A percentile compares a stretch with the other conserved stretches of the same genome.
Conservation (phyloP, 805 yeast genomes). For the Starmerella potacharoeniae region DNA sequence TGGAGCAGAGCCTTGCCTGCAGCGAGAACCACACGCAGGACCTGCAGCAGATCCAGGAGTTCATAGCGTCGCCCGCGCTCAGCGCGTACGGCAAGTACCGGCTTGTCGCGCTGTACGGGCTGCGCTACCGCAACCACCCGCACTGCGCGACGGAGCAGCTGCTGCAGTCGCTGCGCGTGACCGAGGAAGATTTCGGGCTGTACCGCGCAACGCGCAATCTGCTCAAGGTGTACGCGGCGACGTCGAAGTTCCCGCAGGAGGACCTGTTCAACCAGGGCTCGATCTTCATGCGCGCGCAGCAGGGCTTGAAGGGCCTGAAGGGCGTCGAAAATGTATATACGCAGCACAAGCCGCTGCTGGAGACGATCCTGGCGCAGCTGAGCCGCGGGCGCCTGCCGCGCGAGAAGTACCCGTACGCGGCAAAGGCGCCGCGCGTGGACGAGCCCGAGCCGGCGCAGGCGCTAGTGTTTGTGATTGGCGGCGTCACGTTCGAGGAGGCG, state of each 20-base stretch:
- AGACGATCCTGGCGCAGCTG: conserved; percentile 35
- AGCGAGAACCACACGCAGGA: conserved; percentile 49
- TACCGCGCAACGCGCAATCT: conserved; percentile 37
- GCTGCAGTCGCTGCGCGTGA: conserved; percentile 28
- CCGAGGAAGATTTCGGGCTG: conserved; percentile 19
- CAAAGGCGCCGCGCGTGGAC: conserved; percentile 25
- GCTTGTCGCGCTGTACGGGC: conserved; percentile 58
- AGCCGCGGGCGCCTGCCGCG: conserved; percentile 34
- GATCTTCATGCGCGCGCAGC: conserved; percentile 33
- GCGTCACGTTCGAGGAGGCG: conserved; percentile 87
- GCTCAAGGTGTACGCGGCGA: conserved; percentile 29
- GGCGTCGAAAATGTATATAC: conserved; percentile 55
- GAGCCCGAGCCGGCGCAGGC: conserved; percentile 28
- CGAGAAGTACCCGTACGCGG: conserved; percentile 35
- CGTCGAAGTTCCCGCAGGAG: conserved; percentile 38
- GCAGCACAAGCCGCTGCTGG: conserved; percentile 78
- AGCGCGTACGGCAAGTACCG: conserved; percentile 53
- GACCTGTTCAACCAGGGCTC: conserved; percentile 32
- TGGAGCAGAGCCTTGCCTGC: conserved; percentile 76
- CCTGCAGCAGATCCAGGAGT: conserved; percentile 41
- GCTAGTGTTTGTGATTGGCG: conserved; percentile 51
- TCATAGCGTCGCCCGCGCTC: conserved; percentile 36
- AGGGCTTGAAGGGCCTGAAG: conserved; percentile 32
- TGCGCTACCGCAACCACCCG: conserved; percentile 51
- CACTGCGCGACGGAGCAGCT: conserved; percentile 36